These are phyloP conservation scores for Pichia scutulata DNA, from an alignment of 805 yeast genomes.

Conservation along the genomic window DNA sequence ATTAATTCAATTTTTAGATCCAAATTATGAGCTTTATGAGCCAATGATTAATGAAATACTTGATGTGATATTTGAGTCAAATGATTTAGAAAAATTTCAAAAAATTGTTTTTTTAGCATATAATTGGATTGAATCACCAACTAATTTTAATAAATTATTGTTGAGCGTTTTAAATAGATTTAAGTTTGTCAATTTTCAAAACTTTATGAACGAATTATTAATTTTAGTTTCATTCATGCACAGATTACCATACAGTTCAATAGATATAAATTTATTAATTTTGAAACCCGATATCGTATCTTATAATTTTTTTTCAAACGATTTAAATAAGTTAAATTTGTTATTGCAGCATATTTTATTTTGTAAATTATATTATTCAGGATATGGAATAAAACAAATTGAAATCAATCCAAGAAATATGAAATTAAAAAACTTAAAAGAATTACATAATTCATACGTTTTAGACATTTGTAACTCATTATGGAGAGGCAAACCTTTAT, in stretches of 20 bases:
- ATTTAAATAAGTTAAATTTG: conserved; percentile 39
- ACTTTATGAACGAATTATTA: neutral
- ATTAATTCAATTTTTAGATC: neutral
- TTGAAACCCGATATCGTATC: conserved; percentile 35
- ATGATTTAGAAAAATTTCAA: neutral
- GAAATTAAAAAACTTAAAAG: conserved; percentile 20
- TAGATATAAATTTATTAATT: conserved; percentile 24
- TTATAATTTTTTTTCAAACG: conserved; percentile 32
- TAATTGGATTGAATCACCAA: neutral
- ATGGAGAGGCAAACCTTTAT: conserved; percentile 45
- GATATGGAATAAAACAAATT: conserved; percentile 14
- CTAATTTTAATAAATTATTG: neutral
- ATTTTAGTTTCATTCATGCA: conserved; percentile 5
- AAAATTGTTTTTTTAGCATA: neutral
- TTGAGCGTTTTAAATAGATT: neutral
- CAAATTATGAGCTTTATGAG: conserved; percentile 1
- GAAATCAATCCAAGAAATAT: neutral
- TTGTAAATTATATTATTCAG: conserved; percentile 31
- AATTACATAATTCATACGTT: conserved; percentile 41
- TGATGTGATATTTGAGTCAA: neutral
- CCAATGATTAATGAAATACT: neutral
- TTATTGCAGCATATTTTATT: conserved; percentile 30
- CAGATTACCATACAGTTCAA: conserved; percentile 16
- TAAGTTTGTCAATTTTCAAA: neutral
- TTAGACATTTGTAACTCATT: conserved; percentile 48